Evolutionary conservation across 2,329 filamentous ascomycete species (phyloP).

Genomic region (Sphaerulina populicola): DNA sequence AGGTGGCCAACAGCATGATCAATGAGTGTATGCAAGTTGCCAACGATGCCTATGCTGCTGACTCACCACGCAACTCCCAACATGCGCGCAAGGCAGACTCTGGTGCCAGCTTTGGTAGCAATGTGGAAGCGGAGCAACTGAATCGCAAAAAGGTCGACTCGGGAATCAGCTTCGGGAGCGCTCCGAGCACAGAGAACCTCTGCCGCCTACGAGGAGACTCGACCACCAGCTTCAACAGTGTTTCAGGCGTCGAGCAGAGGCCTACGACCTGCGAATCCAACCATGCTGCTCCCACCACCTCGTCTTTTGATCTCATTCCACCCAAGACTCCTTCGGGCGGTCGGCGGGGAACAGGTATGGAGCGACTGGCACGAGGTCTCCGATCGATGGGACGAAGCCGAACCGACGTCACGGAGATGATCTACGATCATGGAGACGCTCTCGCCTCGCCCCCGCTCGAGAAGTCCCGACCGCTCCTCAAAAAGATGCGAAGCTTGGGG

Average conservation of each 20-base stretch:
- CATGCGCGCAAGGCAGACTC: constrained; percentile 55
- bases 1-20: constrained; percentile 52
- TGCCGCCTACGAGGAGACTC: constrained; percentile 33
- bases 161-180: constrained; percentile 7
- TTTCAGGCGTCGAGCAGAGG: constrained; percentile 11
- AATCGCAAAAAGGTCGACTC: constrained; percentile 7
- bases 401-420: constrained; percentile 45
- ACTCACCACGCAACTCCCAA: constrained; percentile 20
- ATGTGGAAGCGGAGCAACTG: constrained; percentile 13
- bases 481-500: constrained; percentile 34
- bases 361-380: constrained; percentile 53
- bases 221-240: constrained; percentile 51
- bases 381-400: constrained; percentile 50
- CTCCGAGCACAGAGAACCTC: constrained; percentile 3
- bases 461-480: constrained; percentile 23
- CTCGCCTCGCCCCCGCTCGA: constrained; percentile 6
- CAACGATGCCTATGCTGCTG: constrained; percentile 15
- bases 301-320: constrained; percentile 20
- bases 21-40: constrained; percentile 49
- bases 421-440: constrained; percentile 19
- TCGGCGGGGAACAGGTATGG: constrained; percentile 45
- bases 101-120: constrained; percentile 52
- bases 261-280: constrained; percentile 20
- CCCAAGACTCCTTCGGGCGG: constrained; percentile 32
- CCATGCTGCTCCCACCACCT: constrained; percentile 15